phyloP scores from a whole-genome alignment of 305 asterid genomes.

The Withania somnifera region DNA sequence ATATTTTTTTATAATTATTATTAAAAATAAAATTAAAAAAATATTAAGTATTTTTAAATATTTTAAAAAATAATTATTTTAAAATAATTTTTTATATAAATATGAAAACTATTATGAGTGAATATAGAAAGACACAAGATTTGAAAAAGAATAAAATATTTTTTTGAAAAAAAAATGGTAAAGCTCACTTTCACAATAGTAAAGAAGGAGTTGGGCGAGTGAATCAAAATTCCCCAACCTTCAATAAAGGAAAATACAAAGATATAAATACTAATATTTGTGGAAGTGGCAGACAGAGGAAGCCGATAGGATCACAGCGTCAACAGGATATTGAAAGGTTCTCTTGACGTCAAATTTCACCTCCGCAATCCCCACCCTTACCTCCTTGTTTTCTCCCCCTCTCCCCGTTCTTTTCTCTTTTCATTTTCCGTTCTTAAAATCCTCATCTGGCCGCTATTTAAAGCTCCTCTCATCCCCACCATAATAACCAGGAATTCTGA shows the following conservation, averaged over 20 bases:
- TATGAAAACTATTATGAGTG: no score
- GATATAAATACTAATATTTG: background rate
- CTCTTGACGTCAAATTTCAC: slow-evolving; percentile 11
- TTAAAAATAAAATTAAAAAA: no score
- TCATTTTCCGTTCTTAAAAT: background rate
- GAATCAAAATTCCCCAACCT: background rate
- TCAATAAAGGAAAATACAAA: background rate
- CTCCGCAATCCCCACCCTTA: background rate
- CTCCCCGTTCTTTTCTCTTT: background rate
- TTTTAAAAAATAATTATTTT: no score
- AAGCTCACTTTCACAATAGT: background rate
- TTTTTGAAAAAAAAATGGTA: background rate
- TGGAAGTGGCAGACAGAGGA: slow-evolving; percentile 48
- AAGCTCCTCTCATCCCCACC: background rate
- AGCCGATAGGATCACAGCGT: slow-evolving; percentile 27
- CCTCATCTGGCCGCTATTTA: slow-evolving; percentile 7
- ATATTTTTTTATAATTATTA: no score
- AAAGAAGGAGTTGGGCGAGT: background rate
- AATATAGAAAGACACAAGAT: background rate
- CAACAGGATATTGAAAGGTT: slow-evolving; percentile 23
- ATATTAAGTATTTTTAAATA: no score
- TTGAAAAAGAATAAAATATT: background rate
- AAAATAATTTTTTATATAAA: no score
- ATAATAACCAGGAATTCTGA: background rate
- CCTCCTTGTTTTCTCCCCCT: background rate